A percentile compares a stretch with the other conserved stretches of the same genome.
Evolutionary conservation across 257 asterid genomes (phyloP).

Genomic region (Nicotiana tabacum): DNA sequence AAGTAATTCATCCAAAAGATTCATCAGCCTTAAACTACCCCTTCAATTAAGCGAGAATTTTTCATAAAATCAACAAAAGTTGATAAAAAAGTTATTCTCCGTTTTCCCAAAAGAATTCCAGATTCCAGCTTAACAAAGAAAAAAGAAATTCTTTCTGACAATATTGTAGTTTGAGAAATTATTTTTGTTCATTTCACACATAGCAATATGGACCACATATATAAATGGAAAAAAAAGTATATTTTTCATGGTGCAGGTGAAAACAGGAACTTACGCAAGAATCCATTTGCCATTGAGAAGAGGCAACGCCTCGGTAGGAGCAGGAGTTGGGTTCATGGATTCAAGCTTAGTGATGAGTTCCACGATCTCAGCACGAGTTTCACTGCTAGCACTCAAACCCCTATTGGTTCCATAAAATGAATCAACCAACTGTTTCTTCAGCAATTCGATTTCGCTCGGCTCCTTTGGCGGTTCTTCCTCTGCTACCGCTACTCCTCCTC

Average conservation of each 20-base stretch:
- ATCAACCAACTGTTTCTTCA: constrained; percentile 69
- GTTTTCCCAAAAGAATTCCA: background rate
- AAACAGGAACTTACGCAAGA: constrained; percentile 51
- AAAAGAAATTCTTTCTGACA: too few relatives aligned
- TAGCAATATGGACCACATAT: background rate
- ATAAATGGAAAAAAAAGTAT: too few relatives aligned
- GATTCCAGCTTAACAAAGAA: background rate
- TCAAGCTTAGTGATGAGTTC: constrained; percentile 83
- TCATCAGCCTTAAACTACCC: background rate
- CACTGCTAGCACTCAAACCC: constrained; percentile 74
- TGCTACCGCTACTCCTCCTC: constrained; percentile 40
- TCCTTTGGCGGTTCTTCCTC: constrained; percentile 36
- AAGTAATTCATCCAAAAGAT: background rate
- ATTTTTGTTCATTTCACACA: background rate
- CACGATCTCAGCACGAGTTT: constrained; percentile 77
- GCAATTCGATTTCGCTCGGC: constrained; percentile 35
- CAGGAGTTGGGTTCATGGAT: constrained; percentile 80
- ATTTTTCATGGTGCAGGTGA: background rate
- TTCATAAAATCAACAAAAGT: background rate
- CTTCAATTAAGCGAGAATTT: background rate
- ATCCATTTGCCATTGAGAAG: constrained; percentile 92
- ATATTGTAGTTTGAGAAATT: background rate
- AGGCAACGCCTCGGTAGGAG: constrained; percentile 76
- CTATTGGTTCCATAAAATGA: constrained; percentile 72
- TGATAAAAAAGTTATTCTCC: background rate